Evolutionary conservation across 352 stramenopile genomes (phyloP), one percentile per base, ranked within the genome.

Genomic region (Phytophthora sansomeana): DNA sequence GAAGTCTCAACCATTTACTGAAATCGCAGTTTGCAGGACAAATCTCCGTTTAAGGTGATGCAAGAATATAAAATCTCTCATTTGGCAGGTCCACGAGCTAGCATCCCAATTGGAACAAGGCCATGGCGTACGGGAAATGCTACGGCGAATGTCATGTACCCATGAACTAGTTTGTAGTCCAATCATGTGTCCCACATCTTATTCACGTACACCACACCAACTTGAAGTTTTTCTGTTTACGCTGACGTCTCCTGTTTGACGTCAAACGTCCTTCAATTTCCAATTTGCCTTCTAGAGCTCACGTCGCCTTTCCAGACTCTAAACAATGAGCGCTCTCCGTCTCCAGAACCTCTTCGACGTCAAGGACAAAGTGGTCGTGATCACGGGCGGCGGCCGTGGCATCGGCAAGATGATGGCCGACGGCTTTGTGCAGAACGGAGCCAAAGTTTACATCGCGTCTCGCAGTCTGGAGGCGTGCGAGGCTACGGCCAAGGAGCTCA

Each of bases 341-440:
- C 60, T 74, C 1, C 52, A 50, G 26, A 64, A 48, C 21, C 63
- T 79, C 36, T 79, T 71, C 55, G 62, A 72, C 59, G 80, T 95
- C 28, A 78, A 83, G 68, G 72, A 72, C 68, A 91, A 91, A 63
- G 67, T 90, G 28, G 92, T 98, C 16, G 71, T 99, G n/a, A 87
- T 99, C 60, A 99, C 95, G 24, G 96, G 96, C 58, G 96, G 96
- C 52, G 95, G 89, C 30, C 82, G 92, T 35, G 97, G 96, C 41
- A 98, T 99, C 72, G 97, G 97, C 52, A 86, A 93, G 67, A 98
- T 99, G 95, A 98, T 99, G 69, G 93, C 95, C 49, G 89, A 96
- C 67, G 92, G 90, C 28, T 98, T 98, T 80, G 84, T 94, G 30
- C 68, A 83, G 56, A 97, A 97, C 58, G 89, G 92, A 56, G 94